Evolutionary conservation across 192 early-diverging fungal species (phyloP).

Genomic region (Ambispora gerdemannii): DNA sequence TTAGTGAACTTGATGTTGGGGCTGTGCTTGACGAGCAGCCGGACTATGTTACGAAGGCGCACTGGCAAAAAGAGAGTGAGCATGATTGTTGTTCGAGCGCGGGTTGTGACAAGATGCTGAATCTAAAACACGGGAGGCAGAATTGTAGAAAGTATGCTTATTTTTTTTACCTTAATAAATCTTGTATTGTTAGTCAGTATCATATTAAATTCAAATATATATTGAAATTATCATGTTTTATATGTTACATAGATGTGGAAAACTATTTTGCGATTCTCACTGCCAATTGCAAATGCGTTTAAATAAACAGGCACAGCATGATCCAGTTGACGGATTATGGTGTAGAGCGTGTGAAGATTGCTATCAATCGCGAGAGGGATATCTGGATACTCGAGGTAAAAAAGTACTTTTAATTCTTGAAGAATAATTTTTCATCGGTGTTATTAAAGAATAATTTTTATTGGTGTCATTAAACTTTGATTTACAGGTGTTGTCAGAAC

Average conservation of each 20-base stretch:
- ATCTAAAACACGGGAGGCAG: slow-evolving; percentile 48
- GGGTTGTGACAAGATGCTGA: slow-evolving; percentile 47
- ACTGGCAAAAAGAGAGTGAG: slow-evolving; percentile 53
- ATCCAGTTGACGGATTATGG: slow-evolving; percentile 50
- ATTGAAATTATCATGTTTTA: not conserved
- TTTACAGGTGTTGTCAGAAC: slow-evolving; percentile 48
- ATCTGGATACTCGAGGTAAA: slow-evolving; percentile 43
- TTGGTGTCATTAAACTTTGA: no score
- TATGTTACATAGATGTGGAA: slow-evolving; percentile 52
- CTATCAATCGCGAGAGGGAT: slow-evolving; percentile 43
- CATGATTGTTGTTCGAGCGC: slow-evolving; percentile 47
- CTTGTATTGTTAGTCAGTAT: not conserved
- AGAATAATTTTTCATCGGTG: not conserved
- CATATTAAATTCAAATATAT: not conserved
- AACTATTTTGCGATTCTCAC: slow-evolving; percentile 60
- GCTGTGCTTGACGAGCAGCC: slow-evolving; percentile 27
- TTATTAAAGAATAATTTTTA: not conserved
- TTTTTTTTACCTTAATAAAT: slow-evolving; percentile 37
- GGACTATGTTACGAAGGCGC: slow-evolving; percentile 47
- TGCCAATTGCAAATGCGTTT: slow-evolving; percentile 56
- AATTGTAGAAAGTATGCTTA: slow-evolving; percentile 52
- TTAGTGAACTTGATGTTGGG: slow-evolving; percentile 44
- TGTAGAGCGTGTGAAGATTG: slow-evolving; percentile 62
- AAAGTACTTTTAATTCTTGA: not conserved
- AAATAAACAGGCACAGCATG: slow-evolving; percentile 56